These are phyloP conservation scores for Ascosphaera pollenicola DNA, from an alignment of 2,329 filamentous ascomycete species.

Conservation along the genomic window DNA sequence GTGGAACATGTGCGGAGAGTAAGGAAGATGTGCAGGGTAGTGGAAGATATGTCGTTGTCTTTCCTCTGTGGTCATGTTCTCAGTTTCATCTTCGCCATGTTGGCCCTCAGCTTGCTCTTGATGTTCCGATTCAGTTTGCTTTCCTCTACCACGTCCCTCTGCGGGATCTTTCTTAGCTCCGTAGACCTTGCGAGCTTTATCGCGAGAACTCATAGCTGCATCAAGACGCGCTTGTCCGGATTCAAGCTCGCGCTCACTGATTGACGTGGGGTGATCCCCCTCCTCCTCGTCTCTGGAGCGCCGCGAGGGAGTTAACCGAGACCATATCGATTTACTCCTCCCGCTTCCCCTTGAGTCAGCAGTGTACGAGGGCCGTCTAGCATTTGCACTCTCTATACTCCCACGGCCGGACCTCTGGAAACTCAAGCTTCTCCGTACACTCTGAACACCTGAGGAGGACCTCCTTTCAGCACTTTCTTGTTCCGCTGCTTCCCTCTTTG, in stretches of 20 bases:
- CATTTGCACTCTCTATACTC: slow-evolving; percentile 4
- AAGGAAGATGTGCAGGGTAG: not conserved
- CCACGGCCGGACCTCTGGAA: slow-evolving; percentile 5
- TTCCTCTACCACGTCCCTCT: not conserved
- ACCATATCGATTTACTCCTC: not conserved
- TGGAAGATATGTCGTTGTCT: not conserved
- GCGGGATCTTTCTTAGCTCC: not conserved
- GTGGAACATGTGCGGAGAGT: slow-evolving; percentile 1
- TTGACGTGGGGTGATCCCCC: not conserved
- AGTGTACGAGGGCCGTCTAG: not conserved
- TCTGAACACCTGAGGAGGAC: slow-evolving; percentile 7
- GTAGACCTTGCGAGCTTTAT: slow-evolving; percentile 1
- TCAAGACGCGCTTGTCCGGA: not conserved
- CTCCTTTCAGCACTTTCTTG: not conserved
- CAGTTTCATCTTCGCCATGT: not conserved
- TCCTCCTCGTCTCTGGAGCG: not conserved
- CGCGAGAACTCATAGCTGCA: not conserved
- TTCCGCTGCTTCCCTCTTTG: not conserved
- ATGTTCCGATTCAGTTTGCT: not conserved
- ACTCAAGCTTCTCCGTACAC: slow-evolving; percentile 4
- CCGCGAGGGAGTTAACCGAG: not conserved
- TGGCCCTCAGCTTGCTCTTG: not conserved
- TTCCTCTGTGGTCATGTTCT: not conserved
- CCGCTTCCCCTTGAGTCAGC: not conserved
- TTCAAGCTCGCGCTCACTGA: not conserved